phyloP scores from a whole-genome alignment of 805 yeast genomes.

The Metschnikowia reukaufii region DNA sequence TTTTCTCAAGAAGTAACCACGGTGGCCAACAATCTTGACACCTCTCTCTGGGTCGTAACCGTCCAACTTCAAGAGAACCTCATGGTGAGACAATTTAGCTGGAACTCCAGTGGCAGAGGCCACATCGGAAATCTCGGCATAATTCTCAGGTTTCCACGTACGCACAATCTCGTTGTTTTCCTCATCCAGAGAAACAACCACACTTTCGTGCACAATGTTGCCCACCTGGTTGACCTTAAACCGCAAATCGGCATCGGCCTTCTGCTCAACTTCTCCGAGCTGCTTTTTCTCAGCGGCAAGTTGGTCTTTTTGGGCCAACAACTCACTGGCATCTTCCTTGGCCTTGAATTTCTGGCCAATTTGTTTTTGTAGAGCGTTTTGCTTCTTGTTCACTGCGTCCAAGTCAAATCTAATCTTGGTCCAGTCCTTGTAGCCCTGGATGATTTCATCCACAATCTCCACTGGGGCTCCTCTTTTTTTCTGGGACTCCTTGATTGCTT shows the following conservation, averaged over 20 bases:
- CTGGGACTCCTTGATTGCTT: constrained; percentile 82
- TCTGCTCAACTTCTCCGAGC: constrained; percentile 67
- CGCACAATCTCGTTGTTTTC: constrained; percentile 85
- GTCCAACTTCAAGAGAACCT: constrained; percentile 87
- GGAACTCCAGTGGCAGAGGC: constrained; percentile 78
- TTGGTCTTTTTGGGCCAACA: constrained; percentile 77
- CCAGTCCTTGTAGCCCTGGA: constrained; percentile 90
- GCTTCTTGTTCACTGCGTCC: constrained; percentile 85
- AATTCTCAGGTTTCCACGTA: constrained; percentile 81
- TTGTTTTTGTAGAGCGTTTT: constrained; percentile 87
- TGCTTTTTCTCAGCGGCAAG: constrained; percentile 68
- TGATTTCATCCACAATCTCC: constrained; percentile 94
- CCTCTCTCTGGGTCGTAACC: constrained; percentile 99
- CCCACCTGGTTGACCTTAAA: constrained; percentile 87
- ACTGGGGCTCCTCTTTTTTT: constrained; percentile 92
- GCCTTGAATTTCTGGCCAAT: constrained; percentile 91
- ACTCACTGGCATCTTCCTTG: constrained; percentile 89
- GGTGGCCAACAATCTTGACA: constrained; percentile 94
- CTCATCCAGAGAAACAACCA: constrained; percentile 84
- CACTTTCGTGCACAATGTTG: constrained; percentile 90
- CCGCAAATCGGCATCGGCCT: constrained; percentile 73
- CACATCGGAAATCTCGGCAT: constrained; percentile 54
- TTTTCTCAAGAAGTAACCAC: constrained; percentile 94
- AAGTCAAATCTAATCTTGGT: constrained; percentile 76
- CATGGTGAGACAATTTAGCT: constrained; percentile 90